These are phyloP conservation scores for Gynochthodes officinalis DNA, from an alignment of 257 asterid species.

Conservation along the genomic window DNA sequence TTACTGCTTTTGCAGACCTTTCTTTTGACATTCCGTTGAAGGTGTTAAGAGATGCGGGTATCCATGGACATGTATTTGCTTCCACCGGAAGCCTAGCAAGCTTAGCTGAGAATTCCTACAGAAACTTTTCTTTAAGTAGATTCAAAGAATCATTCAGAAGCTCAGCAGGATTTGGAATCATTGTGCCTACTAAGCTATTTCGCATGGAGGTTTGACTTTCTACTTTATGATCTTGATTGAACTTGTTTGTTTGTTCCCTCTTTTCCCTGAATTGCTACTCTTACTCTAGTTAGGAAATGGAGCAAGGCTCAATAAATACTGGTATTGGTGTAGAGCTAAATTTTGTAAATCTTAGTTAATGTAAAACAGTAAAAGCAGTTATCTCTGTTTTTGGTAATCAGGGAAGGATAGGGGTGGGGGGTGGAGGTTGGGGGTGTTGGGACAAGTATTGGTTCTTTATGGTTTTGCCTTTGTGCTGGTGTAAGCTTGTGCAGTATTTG, in stretches of 20 bases:
- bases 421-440: background rate
- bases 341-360: background rate
- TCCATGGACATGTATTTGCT: constrained; percentile 87
- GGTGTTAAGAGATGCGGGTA: constrained; percentile 78
- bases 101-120: constrained; percentile 60
- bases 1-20: constrained; percentile 82
- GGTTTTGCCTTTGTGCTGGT: background rate
- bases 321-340: background rate
- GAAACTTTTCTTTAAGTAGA: constrained; percentile 46
- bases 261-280: background rate
- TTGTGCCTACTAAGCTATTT: constrained; percentile 80
- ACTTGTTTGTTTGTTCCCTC: background rate
- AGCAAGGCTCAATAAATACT: background rate
- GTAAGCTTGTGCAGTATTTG: background rate
- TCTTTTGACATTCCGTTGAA: constrained; percentile 89
- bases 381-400: background rate
- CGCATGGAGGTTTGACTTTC: constrained; percentile 76
- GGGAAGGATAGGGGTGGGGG: background rate
- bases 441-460: background rate
- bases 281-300: background rate
- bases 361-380: background rate
- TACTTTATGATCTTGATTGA: background rate
- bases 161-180: constrained; percentile 71
- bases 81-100: constrained; percentile 85
- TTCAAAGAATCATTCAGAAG: constrained; percentile 73